Percentiles rank a stretch among this genome's conserved stretches.
These are phyloP conservation scores for Haberlea rhodopensis DNA, from an alignment of 257 asterid genomes.

Conservation along the genomic window DNA sequence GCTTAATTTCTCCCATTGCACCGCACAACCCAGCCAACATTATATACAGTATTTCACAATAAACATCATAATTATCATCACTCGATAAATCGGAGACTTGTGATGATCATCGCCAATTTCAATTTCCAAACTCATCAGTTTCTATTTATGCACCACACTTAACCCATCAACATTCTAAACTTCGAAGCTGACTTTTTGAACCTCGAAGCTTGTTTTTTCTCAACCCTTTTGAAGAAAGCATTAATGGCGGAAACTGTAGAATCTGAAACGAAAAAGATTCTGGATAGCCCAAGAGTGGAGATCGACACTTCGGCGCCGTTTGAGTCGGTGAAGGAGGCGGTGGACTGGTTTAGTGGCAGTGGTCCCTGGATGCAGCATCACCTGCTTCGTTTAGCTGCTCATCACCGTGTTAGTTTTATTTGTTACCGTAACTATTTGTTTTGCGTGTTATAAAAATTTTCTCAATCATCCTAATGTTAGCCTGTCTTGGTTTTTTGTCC, in stretches of 20 bases:
- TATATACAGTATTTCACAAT: too few species aligned
- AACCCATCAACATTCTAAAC: background rate
- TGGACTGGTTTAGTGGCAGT: conserved; percentile 78
- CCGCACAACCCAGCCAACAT: background rate
- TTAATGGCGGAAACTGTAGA: conserved; percentile 45
- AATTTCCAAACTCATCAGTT: background rate
- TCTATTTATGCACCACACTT: background rate
- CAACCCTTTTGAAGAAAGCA: background rate
- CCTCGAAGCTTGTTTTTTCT: too few species aligned
- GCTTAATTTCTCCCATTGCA: background rate
- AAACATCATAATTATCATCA: background rate
- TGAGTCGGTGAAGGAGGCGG: conserved; percentile 96
- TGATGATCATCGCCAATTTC: too few species aligned
- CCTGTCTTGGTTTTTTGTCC: too few species aligned
- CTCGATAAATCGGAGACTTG: too few species aligned
- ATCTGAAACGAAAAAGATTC: conserved; percentile 45
- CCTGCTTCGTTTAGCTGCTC: conserved; percentile 44
- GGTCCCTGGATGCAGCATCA: conserved; percentile 82
- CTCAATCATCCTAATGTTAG: too few species aligned
- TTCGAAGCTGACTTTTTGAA: background rate
- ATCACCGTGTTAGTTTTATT: conserved; percentile 29
- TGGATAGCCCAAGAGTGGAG: conserved; percentile 59
- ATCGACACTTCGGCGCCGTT: conserved; percentile 91
- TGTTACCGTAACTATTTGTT: background rate
- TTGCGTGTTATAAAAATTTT: background rate